These are phyloP conservation scores for Cryptococcus sp. DNA, from an alignment of 1,284 basidiomycete genomes.

Conservation along the genomic window DNA sequence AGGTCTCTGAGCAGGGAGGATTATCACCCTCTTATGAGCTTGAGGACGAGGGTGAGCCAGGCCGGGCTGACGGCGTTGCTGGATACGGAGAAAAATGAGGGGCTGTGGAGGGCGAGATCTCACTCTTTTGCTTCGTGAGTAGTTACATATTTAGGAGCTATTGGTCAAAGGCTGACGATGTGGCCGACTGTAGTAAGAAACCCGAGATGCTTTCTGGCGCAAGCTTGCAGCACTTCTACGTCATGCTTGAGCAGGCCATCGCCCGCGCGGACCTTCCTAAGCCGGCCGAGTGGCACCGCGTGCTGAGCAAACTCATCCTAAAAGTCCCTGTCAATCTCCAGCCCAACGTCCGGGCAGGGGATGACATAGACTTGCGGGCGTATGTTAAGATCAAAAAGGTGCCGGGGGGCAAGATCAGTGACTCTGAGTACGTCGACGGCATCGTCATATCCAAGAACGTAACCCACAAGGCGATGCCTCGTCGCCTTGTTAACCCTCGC, in stretches of 20 bases:
- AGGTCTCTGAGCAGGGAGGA: slow-evolving; percentile 23
- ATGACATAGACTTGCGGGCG: slow-evolving; percentile 83
- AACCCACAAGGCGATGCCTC: slow-evolving; percentile 74
- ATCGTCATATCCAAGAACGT: slow-evolving; percentile 98
- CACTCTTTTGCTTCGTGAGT: slow-evolving; percentile 38
- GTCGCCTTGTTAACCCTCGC: slow-evolving; percentile 60
- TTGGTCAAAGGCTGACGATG: slow-evolving; percentile 10
- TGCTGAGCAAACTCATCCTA: slow-evolving; percentile 62
- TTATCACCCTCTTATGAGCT: slow-evolving; percentile 28
- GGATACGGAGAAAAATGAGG: slow-evolving; percentile 42
- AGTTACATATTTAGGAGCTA: background rate
- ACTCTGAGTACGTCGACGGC: slow-evolving; percentile 96
- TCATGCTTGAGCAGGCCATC: slow-evolving; percentile 73
- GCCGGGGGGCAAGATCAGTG: slow-evolving; percentile 83
- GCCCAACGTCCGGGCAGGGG: slow-evolving; percentile 58
- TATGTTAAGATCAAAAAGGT: slow-evolving; percentile 99
- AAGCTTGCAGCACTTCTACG: slow-evolving; percentile 79
- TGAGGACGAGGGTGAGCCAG: slow-evolving; percentile 38
- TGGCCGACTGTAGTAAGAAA: slow-evolving; percentile 53
- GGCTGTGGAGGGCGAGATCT: slow-evolving; percentile 45
- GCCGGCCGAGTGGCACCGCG: slow-evolving; percentile 78
- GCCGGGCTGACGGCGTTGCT: slow-evolving; percentile 41
- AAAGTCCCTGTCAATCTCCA: slow-evolving; percentile 46
- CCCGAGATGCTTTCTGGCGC: slow-evolving; percentile 67
- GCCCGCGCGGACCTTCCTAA: slow-evolving; percentile 69